A percentile compares a stretch with the other conserved stretches of the same genome.
phyloP scores from a whole-genome alignment of 352 stramenopile species.

The Phytophthora pini region DNA sequence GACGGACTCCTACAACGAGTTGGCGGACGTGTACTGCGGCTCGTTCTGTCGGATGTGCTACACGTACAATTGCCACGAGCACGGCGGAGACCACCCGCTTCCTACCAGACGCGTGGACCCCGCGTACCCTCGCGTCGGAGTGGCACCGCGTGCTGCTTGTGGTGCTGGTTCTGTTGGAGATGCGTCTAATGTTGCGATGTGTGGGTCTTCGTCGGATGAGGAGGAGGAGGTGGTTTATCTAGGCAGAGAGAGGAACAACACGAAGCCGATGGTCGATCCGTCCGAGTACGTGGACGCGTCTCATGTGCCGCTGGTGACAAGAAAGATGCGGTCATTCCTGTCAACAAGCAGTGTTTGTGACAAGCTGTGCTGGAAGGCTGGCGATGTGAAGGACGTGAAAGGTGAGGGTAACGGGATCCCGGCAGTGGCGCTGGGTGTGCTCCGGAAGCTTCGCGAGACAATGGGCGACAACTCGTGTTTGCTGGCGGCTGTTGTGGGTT shows the following conservation, averaged over 20 bases:
- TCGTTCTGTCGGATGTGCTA: conserved; percentile 94
- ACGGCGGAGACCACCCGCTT: conserved; percentile 83
- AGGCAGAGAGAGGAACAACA: neutral
- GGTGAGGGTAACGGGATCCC: conserved; percentile 1
- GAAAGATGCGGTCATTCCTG: conserved; percentile 53
- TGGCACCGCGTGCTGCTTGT: conserved; percentile 24
- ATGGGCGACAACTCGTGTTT: conserved; percentile 74
- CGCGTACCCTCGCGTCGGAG: conserved; percentile 48
- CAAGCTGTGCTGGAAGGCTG: conserved; percentile 45
- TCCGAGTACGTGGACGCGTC: conserved; percentile 69
- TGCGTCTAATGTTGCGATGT: neutral
- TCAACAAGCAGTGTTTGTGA: conserved; percentile 36
- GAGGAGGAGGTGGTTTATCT: conserved; percentile 21
- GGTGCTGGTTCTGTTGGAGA: conserved; percentile 10
- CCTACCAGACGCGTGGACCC: conserved; percentile 59
- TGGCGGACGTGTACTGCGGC: conserved; percentile 84
- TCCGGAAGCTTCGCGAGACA: conserved; percentile 60
- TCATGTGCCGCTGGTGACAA: conserved; percentile 45
- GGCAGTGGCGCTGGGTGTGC: conserved; percentile 48
- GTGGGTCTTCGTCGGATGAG: conserved; percentile 8
- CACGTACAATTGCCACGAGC: conserved; percentile 90
- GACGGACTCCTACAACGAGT: conserved; percentile 65
- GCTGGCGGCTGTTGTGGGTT: conserved; percentile 58
- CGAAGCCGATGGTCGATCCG: conserved; percentile 20
- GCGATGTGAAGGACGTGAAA: neutral